Percentiles rank a stretch among this genome's conserved stretches.
Conservation (phyloP, 306 rosid species). For the Quercus mongolica region DNA sequence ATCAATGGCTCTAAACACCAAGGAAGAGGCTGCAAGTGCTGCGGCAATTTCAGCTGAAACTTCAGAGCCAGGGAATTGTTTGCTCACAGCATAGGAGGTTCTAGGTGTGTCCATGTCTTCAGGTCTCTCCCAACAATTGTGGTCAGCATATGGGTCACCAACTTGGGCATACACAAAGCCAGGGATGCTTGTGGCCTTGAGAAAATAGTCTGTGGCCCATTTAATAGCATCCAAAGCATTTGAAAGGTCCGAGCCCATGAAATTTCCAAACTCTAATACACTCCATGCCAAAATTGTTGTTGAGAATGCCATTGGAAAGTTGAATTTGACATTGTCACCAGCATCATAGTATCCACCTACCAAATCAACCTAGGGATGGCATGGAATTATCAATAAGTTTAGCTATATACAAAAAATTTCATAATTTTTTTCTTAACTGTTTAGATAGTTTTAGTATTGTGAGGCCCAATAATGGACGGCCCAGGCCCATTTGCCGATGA, state of each 20-base stretch:
- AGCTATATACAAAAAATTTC: too few relatives aligned
- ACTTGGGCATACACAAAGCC: conserved; percentile 35
- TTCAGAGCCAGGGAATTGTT: conserved; percentile 42
- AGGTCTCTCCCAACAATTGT: conserved; percentile 65
- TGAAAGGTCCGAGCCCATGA: conserved; percentile 29
- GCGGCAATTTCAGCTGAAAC: conserved; percentile 43
- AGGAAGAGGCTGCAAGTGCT: conserved; percentile 55
- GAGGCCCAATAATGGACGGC: too few relatives aligned
- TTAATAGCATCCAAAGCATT: conserved; percentile 37
- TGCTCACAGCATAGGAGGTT: conserved; percentile 27
- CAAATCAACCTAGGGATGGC: conserved; percentile 32
- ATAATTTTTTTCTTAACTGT: too few relatives aligned
- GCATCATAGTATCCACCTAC: conserved; percentile 58
- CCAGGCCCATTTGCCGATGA: too few relatives aligned
- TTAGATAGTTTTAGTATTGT: too few relatives aligned
- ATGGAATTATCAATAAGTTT: too few relatives aligned
- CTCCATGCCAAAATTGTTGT: conserved; percentile 56
- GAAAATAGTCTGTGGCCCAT: conserved; percentile 47
- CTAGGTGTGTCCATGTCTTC: conserved; percentile 62
- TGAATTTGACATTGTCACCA: conserved; percentile 63
- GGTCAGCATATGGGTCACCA: conserved; percentile 51
- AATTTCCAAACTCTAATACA: conserved; percentile 42
- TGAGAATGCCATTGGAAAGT: conserved; percentile 59
- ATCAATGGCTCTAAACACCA: conserved; percentile 7
- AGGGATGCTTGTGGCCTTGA: conserved; percentile 43